Base-by-base conservation (phyloP, 495 filamentous ascomycete genomes). In the Halenospora varia region DNA sequence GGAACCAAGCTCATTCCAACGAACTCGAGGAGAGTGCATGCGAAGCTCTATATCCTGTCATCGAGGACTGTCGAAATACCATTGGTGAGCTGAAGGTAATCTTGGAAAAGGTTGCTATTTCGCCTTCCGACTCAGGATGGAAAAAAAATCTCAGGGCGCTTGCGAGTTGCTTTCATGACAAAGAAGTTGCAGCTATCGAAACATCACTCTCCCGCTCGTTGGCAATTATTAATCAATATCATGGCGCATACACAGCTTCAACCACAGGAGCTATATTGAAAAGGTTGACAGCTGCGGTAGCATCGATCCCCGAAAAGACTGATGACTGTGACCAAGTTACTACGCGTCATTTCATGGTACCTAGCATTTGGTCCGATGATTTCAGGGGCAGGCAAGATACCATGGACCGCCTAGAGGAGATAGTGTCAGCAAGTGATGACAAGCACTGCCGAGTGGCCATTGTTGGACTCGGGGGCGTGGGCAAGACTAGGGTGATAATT, bases 201-300 rank as follows among this genome's bases (percentile, higher is more conserved):
- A 17, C 45, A 23, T 48, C 45, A 19, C 45, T 48, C 9, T 48
- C 45, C 9, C 45, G 18, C 8, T 48, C 45, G 18, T 48, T 48
- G 45, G 20, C 45, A 17, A 17, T 19, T 17, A 48, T 48, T 17
- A 48, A 48, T 48, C 45, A 48, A 48, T 48, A 48, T 17, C 45
- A 48, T 10, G 45, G 45, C 15, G 45, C 20, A 10, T 23, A 48
- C 18, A 48, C 45, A 17, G 45, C 45, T 9, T 8, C 45, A 48
- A 48, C 45, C 8, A 48, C 45, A 17, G 45, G 45, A 48, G 18
- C 45, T 9, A 48, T 48, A 10, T 17, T 48, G 8, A 48, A 19
- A 23, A 48, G 18, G 45, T 19, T 48, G 18, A 48, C 45, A 17
- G 45, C 45, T 9, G 45, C 45, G 18, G 45, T 48, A 19, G 45